Percentiles rank a stretch among this genome's conserved stretches.
Conservation (phyloP, 129 eudicot species). For the Centaurea solstitialis region DNA sequence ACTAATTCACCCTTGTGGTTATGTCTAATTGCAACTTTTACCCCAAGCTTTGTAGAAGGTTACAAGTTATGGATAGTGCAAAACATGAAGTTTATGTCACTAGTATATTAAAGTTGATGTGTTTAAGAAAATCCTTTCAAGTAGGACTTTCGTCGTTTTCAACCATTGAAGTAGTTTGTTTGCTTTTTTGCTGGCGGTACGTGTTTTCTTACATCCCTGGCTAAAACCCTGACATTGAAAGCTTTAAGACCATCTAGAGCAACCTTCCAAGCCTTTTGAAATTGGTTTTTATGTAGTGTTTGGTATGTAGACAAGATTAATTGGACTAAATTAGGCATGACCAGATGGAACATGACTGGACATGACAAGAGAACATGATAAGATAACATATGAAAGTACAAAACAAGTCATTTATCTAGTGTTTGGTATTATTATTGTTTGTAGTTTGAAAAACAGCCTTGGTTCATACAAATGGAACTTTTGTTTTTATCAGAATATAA, state of each 20-base stretch:
- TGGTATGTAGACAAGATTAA: not conserved
- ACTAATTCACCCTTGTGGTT: conserved; percentile 10
- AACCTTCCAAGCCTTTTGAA: not conserved
- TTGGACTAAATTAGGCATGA: not conserved
- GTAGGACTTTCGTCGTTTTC: not conserved
- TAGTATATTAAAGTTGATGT: not conserved
- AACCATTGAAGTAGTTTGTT: not conserved
- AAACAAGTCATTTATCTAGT: not conserved
- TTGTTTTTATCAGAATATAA: not conserved
- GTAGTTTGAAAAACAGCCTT: not conserved
- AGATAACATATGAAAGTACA: not conserved
- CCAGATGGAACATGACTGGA: not conserved
- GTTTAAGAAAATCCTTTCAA: not conserved
- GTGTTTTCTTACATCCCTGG: not conserved
- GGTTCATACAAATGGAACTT: not conserved
- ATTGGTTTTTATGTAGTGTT: not conserved
- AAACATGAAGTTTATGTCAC: not conserved
- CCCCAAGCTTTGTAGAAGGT: not conserved
- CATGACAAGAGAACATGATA: too few relatives aligned
- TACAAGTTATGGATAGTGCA: not conserved
- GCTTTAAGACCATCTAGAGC: not conserved
- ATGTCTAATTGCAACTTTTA: not conserved
- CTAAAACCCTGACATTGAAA: not conserved
- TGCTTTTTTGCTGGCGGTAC: not conserved
- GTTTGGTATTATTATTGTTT: not conserved